These are phyloP conservation scores for Elasticomyces elasticus DNA, from an alignment of 495 filamentous ascomycete genomes.

Conservation along the genomic window DNA sequence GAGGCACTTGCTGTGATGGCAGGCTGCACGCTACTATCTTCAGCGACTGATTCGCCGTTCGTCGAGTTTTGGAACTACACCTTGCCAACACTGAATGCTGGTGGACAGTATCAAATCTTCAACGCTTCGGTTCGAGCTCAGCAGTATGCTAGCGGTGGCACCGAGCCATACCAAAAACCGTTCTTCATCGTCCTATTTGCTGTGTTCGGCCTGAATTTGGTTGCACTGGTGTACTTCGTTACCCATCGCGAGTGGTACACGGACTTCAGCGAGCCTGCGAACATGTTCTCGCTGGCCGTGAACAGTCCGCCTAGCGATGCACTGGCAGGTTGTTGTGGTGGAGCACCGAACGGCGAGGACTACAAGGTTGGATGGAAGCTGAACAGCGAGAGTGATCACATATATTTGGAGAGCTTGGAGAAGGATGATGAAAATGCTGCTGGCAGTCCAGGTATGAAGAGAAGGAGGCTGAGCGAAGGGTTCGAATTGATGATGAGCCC, in stretches of 20 bases:
- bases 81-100: background rate
- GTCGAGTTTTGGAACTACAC: slow-evolving; percentile 36
- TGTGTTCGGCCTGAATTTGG: slow-evolving; percentile 52
- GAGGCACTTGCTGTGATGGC: slow-evolving; percentile 60
- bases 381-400: slow-evolving; percentile 8
- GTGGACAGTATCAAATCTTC: slow-evolving; percentile 7
- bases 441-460: background rate
- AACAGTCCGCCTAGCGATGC: slow-evolving; percentile 51
- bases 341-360: slow-evolving; percentile 8
- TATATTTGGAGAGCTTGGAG: slow-evolving; percentile 12
- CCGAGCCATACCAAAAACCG: slow-evolving; percentile 44
- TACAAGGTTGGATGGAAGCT: slow-evolving; percentile 12
- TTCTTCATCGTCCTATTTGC: slow-evolving; percentile 55
- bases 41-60: slow-evolving; percentile 44
- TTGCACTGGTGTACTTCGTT: slow-evolving; percentile 50
- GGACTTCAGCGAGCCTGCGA: slow-evolving; percentile 67
- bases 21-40: slow-evolving; percentile 51
- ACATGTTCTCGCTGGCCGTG: slow-evolving; percentile 58
- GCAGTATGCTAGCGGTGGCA: slow-evolving; percentile 53
- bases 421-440: background rate
- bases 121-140: slow-evolving; percentile 45
- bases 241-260: slow-evolving; percentile 47
- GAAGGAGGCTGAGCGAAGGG: background rate
- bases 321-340: slow-evolving; percentile 38
- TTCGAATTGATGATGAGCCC: background rate